Conservation (phyloP, 2,329 filamentous ascomycete species). For the Aspergillus aculeatinus region DNA sequence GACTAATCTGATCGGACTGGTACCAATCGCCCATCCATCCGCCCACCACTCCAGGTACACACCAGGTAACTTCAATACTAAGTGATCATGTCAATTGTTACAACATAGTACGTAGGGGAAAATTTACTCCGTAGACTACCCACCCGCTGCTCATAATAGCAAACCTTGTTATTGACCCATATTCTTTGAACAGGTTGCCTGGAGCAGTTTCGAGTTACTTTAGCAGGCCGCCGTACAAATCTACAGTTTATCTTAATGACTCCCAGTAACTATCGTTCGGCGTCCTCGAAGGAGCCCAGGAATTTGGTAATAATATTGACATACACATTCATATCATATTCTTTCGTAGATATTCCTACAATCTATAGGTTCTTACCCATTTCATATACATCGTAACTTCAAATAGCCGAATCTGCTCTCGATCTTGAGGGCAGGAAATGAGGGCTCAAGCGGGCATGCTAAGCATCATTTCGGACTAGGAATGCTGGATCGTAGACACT, state of each 20-base stretch:
- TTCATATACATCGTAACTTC: background rate
- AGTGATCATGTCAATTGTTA: background rate
- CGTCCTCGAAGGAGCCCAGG: background rate
- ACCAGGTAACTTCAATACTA: background rate
- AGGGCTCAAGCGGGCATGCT: background rate
- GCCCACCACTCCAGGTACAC: conserved; percentile 7
- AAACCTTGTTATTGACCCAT: background rate
- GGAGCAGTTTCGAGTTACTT: background rate
- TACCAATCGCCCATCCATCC: conserved; percentile 2
- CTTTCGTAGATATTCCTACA: background rate
- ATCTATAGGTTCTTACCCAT: background rate
- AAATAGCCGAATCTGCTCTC: background rate
- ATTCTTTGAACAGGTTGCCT: background rate
- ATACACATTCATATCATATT: background rate
- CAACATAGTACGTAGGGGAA: background rate
- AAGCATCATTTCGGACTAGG: background rate
- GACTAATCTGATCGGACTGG: conserved; percentile 17
- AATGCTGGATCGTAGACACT: background rate
- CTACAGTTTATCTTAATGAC: background rate
- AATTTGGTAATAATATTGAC: background rate
- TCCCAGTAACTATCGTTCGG: background rate
- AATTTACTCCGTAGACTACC: background rate
- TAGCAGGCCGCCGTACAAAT: background rate
- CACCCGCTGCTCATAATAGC: background rate
- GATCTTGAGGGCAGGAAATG: background rate